phyloP scores from a whole-genome alignment of 2,329 filamentous ascomycete species.

The Aspergillus ochraceus region DNA sequence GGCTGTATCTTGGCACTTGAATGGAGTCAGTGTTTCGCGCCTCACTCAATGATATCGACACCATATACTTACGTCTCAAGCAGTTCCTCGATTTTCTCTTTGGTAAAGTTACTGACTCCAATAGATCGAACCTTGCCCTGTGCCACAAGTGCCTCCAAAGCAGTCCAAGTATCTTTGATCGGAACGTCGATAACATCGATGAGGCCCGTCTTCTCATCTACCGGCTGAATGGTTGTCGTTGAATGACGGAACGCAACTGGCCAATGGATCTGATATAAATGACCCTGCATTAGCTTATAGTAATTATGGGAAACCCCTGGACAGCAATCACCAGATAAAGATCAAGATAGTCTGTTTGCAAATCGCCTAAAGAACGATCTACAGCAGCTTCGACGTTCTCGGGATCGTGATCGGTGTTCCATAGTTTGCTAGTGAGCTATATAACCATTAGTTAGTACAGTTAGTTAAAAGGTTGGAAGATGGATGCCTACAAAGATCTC shows the following conservation, averaged over 20 bases:
- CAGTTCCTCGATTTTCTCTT: slow-evolving; percentile 41
- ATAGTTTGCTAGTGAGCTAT: slow-evolving; percentile 38
- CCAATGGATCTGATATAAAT: slow-evolving; percentile 38
- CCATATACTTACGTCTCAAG: slow-evolving; percentile 22
- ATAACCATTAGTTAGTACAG: not conserved
- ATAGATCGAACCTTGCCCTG: slow-evolving; percentile 64
- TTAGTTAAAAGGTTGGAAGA: not conserved
- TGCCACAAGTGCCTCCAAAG: slow-evolving; percentile 56
- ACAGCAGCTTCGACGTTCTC: slow-evolving; percentile 48
- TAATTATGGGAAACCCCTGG: not conserved
- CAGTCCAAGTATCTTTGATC: slow-evolving; percentile 56
- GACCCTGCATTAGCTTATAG: not conserved
- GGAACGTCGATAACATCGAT: slow-evolving; percentile 20
- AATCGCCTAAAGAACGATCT: slow-evolving; percentile 56
- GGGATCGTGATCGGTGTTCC: slow-evolving; percentile 37
- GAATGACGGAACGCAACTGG: slow-evolving; percentile 30
- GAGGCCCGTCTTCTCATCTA: slow-evolving; percentile 20
- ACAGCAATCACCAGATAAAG: slow-evolving; percentile 50
- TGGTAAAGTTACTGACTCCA: slow-evolving; percentile 70
- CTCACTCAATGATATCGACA: too few species aligned
- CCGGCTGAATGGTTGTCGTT: slow-evolving; percentile 15
- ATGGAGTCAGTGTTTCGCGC: not conserved
- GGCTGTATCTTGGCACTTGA: slow-evolving; percentile 25
- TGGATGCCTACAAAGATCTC: slow-evolving; percentile 33
- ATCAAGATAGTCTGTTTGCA: slow-evolving; percentile 66